These are phyloP conservation scores for Keithomyces neogunnii DNA, from an alignment of 2,329 filamentous ascomycete genomes.

Conservation along the genomic window DNA sequence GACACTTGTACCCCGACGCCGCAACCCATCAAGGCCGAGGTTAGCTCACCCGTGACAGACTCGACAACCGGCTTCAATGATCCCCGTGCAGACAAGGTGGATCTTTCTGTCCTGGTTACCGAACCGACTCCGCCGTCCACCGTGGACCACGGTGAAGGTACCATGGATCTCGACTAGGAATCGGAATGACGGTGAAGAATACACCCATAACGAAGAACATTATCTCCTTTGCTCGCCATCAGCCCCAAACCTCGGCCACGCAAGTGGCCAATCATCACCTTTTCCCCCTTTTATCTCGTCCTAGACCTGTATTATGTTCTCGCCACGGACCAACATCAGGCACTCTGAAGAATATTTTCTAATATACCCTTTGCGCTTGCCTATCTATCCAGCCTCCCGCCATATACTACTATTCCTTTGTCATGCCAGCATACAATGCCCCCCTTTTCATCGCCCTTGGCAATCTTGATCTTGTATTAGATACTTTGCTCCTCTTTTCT, in stretches of 20 bases:
- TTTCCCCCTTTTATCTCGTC: not conserved
- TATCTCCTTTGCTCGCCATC: not conserved
- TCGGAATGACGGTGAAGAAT: not conserved
- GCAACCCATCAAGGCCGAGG: slow-evolving; percentile 13
- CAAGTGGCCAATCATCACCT: not conserved
- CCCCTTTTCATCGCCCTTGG: not conserved
- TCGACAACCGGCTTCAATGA: slow-evolving; percentile 8
- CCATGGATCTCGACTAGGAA: slow-evolving; percentile 31
- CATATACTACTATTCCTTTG: not conserved
- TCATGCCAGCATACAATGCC: not conserved
- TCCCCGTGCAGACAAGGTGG: slow-evolving; percentile 19
- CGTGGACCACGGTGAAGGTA: slow-evolving; percentile 27
- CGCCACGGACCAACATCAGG: not conserved
- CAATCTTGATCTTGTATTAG: not conserved
- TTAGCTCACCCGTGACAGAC: slow-evolving; percentile 18
- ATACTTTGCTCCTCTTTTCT: not conserved
- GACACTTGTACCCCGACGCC: slow-evolving; percentile 13
- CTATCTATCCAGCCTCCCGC: not conserved
- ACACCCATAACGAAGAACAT: not conserved
- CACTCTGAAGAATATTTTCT: not conserved
- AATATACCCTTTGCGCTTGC: not conserved
- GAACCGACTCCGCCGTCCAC: slow-evolving; percentile 32
- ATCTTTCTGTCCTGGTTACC: slow-evolving; percentile 20
- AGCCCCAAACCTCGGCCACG: too few species aligned
- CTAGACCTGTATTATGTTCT: too few species aligned